These are phyloP conservation scores for Citrus hindsii DNA, from an alignment of 345 rosid species.

Conservation along the genomic window DNA sequence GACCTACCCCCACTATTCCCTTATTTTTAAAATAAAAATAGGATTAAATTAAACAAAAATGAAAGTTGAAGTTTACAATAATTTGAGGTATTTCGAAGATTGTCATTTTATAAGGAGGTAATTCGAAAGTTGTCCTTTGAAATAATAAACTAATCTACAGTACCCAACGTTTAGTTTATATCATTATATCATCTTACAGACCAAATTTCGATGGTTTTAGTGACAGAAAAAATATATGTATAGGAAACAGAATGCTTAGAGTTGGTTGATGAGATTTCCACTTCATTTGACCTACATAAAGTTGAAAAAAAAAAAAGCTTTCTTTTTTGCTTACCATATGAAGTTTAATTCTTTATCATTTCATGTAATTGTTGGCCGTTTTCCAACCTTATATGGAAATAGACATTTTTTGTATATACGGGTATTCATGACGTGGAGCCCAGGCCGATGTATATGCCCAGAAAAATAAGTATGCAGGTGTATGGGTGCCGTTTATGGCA, in stretches of 20 bases:
- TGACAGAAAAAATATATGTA: not conserved
- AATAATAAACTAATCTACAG: not conserved
- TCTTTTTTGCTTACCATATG: not conserved
- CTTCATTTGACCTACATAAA: not conserved
- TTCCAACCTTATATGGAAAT: not conserved
- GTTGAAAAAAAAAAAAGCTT: not conserved
- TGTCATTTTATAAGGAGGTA: too few species aligned
- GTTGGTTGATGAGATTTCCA: not conserved
- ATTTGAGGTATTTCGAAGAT: accelerated
- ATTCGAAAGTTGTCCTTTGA: too few species aligned
- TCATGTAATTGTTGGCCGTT: not conserved
- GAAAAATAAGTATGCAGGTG: too few species aligned
- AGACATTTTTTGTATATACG: not conserved
- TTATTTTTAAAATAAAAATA: too few species aligned
- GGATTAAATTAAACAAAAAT: too few species aligned
- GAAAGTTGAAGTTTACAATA: too few species aligned
- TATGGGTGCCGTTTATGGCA: too few species aligned
- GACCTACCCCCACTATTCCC: too few species aligned
- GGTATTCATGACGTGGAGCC: too few species aligned
- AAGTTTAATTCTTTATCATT: not conserved
- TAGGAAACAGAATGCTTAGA: not conserved
- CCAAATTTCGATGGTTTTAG: not conserved
- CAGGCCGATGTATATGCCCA: too few species aligned
- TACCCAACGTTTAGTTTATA: too few species aligned
- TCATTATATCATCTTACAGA: not conserved